Conservation (phyloP, 768 basidiomycete genomes). For the Asterophora parasitica region DNA sequence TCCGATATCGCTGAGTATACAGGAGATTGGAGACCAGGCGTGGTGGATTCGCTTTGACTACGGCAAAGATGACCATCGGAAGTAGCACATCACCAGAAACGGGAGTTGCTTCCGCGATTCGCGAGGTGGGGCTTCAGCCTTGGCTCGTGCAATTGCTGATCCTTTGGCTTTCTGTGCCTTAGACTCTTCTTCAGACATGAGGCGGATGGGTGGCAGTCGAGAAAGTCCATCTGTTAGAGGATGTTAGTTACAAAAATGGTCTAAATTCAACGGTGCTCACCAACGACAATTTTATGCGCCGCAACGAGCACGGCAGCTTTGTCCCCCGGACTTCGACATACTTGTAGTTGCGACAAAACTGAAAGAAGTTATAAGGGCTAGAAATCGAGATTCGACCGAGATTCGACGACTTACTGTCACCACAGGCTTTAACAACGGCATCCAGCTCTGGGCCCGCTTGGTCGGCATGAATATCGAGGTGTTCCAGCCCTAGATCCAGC, state of each 20-base stretch:
- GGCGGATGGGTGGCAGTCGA: slow-evolving; percentile 62
- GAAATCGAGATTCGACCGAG: background rate
- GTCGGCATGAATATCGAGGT: slow-evolving; percentile 83
- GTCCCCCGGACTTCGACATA: slow-evolving; percentile 56
- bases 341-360: slow-evolving; percentile 37
- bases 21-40: slow-evolving; percentile 71
- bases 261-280: slow-evolving; percentile 36
- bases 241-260: slow-evolving; percentile 1
- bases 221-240: slow-evolving; percentile 58
- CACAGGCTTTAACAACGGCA: slow-evolving; percentile 65
- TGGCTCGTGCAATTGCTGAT: slow-evolving; percentile 12
- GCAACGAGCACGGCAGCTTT: slow-evolving; percentile 79
- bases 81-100: slow-evolving; percentile 88
- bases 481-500: slow-evolving; percentile 82
- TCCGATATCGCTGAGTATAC: slow-evolving; percentile 56
- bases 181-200: slow-evolving; percentile 59
- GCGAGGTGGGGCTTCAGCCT: slow-evolving; percentile 17
- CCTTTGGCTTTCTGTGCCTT: slow-evolving; percentile 19
- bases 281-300: slow-evolving; percentile 83
- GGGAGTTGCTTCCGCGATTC: slow-evolving; percentile 37
- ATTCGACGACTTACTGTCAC: slow-evolving; percentile 53
- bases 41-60: slow-evolving; percentile 88
- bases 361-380: background rate
- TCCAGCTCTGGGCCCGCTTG: slow-evolving; percentile 48
- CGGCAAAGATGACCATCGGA: slow-evolving; percentile 89